Conservation (phyloP, 2,329 filamentous ascomycete genomes). For the Aspergillus intermedius region DNA sequence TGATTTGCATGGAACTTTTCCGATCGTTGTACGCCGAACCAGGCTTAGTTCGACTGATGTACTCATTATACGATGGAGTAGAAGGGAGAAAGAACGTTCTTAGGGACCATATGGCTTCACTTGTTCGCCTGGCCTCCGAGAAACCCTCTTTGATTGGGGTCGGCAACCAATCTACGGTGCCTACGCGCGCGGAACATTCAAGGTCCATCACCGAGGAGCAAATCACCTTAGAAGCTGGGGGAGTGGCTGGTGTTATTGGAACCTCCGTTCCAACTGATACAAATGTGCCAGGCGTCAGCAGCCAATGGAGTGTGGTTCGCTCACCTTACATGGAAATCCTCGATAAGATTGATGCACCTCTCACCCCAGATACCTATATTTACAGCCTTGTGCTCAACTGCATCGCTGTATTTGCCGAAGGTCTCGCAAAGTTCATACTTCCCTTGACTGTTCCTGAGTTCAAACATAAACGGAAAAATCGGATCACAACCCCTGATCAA, state of each 20-base stretch:
- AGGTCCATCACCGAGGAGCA: slow-evolving; percentile 63
- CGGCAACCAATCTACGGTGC: slow-evolving; percentile 79
- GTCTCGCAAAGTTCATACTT: slow-evolving; percentile 84
- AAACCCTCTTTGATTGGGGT: slow-evolving; percentile 84
- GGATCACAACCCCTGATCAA: slow-evolving; percentile 31
- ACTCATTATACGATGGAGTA: slow-evolving; percentile 67
- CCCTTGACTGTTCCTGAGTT: slow-evolving; percentile 79
- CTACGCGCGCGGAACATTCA: slow-evolving; percentile 54
- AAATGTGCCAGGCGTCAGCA: slow-evolving; percentile 70
- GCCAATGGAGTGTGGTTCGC: slow-evolving; percentile 81
- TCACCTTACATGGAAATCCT: slow-evolving; percentile 89
- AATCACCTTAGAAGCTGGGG: slow-evolving; percentile 81
- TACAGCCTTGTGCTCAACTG: slow-evolving; percentile 85
- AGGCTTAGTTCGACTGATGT: slow-evolving; percentile 70
- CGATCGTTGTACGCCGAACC: slow-evolving; percentile 78
- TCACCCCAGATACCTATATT: slow-evolving; percentile 84
- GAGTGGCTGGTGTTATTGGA: slow-evolving; percentile 80
- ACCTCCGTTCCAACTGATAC: slow-evolving; percentile 61
- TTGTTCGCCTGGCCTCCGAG: slow-evolving; percentile 89
- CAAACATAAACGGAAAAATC: slow-evolving; percentile 45
- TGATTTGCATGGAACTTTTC: slow-evolving; percentile 86
- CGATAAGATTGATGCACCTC: slow-evolving; percentile 80
- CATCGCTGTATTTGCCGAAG: slow-evolving; percentile 84
- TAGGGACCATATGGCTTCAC: slow-evolving; percentile 73
- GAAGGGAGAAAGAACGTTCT: slow-evolving; percentile 69